Evolutionary conservation across 2,329 filamentous ascomycete genomes (phyloP).

Genomic region (Myriangium duriaei): DNA sequence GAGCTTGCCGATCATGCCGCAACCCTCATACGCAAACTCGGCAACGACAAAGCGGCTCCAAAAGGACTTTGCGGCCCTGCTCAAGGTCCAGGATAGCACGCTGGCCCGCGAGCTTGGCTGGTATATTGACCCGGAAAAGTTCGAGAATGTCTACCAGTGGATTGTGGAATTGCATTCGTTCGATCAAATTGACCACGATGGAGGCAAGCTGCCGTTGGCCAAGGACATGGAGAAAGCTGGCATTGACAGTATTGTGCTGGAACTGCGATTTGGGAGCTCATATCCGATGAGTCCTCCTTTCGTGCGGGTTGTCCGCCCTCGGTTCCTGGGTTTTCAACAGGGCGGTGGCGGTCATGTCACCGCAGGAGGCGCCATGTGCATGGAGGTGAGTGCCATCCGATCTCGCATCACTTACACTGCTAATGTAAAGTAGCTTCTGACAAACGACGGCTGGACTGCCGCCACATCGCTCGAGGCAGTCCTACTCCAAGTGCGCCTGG

Average conservation of each 20-base stretch:
- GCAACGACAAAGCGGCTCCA: conserved; percentile 50
- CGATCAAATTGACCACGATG: conserved; percentile 20
- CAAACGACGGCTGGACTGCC: conserved; percentile 69
- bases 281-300: conserved; percentile 76
- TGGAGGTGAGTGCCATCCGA: conserved; percentile 36
- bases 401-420: not conserved
- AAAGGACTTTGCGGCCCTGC: conserved; percentile 50
- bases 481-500: conserved; percentile 67
- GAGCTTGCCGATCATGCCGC: conserved; percentile 50
- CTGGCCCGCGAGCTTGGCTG: conserved; percentile 61
- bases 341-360: conserved; percentile 85
- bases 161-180: conserved; percentile 84
- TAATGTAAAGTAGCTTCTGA: conserved; percentile 42
- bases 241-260: conserved; percentile 59
- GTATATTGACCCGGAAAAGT: conserved; percentile 57
- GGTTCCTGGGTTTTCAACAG: conserved; percentile 56
- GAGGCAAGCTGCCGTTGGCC: conserved; percentile 48
- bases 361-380: conserved; percentile 67
- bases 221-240: conserved; percentile 55
- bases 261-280: conserved; percentile 65
- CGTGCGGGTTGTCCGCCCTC: conserved; percentile 67
- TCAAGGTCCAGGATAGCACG: conserved; percentile 50
- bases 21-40: conserved; percentile 52
- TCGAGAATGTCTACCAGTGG: conserved; percentile 78
- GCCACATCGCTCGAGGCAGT: conserved; percentile 65